These are phyloP conservation scores for Blastobotrys serpentis DNA, from an alignment of 1,139 yeast species.

Conservation along the genomic window DNA sequence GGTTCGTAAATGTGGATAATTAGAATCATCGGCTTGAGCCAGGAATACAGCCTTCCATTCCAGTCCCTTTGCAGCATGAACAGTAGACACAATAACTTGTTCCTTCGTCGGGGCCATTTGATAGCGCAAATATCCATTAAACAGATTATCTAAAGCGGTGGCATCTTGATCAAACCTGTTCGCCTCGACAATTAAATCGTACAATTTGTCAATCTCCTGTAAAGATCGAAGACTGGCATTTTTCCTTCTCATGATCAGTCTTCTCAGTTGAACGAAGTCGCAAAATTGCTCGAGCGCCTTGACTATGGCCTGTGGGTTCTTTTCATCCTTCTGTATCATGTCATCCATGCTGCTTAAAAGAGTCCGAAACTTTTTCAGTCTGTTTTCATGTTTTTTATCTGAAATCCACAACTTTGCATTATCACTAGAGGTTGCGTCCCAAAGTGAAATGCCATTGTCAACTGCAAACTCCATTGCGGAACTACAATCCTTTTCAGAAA, in stretches of 20 bases:
- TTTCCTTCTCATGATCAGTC: not conserved
- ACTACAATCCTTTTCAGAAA: conserved; percentile 15
- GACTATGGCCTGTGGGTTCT: conserved; percentile 3
- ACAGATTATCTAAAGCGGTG: conserved; percentile 15
- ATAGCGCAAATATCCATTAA: conserved; percentile 15
- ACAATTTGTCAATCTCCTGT: conserved; percentile 10
- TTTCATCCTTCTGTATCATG: not conserved
- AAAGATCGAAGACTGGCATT: not conserved
- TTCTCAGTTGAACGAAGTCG: conserved; percentile 1
- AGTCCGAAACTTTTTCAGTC: conserved; percentile 13
- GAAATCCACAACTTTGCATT: conserved; percentile 13
- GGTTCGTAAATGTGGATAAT: conserved; percentile 45
- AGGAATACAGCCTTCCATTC: conserved; percentile 89
- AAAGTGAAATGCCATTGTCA: conserved; percentile 12
- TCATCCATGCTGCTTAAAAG: not conserved
- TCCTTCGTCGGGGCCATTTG: conserved; percentile 17
- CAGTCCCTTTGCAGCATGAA: conserved; percentile 86
- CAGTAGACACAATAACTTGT: conserved; percentile 55
- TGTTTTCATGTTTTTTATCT: conserved; percentile 14
- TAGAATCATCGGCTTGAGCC: conserved; percentile 64
- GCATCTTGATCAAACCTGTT: not conserved
- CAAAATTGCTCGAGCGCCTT: conserved; percentile 9
- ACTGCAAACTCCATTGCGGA: conserved; percentile 12
- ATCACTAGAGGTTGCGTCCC: conserved; percentile 14
- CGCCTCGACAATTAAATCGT: conserved; percentile 2